These are phyloP conservation scores for Ceriops decandra DNA, from an alignment of 345 rosid species.

Conservation along the genomic window DNA sequence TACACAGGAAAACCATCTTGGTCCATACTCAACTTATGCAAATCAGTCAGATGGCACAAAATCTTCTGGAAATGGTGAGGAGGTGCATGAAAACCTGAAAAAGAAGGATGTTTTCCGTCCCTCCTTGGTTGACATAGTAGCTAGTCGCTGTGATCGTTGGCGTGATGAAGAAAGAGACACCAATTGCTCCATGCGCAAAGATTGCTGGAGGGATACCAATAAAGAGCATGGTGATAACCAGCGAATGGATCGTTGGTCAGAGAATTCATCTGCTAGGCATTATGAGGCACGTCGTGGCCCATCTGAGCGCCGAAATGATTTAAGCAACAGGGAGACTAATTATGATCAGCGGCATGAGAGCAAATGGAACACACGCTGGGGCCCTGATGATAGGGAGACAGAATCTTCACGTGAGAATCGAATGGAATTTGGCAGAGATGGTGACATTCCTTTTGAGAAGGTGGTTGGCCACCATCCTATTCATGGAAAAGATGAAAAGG, in stretches of 20 bases:
- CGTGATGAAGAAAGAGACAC: conserved; percentile 96
- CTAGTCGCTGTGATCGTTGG: conserved; percentile 82
- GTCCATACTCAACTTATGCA: conserved; percentile 36
- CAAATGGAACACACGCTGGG: conserved; percentile 99
- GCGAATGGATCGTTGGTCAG: conserved; percentile 70
- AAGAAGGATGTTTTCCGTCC: conserved; percentile 84
- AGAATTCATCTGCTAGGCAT: conserved; percentile 53
- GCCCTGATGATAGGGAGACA: conserved; percentile 69
- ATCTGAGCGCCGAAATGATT: conserved; percentile 75
- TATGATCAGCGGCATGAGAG: conserved; percentile 86
- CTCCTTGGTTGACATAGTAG: conserved; percentile 71
- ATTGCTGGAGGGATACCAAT: conserved; percentile 80
- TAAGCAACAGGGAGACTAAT: conserved; percentile 61
- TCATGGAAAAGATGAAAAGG: conserved; percentile 64
- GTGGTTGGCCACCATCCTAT: conserved; percentile 45
- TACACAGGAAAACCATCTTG: conserved; percentile 53
- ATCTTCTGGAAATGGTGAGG: conserved; percentile 55
- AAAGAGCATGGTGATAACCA: conserved; percentile 69
- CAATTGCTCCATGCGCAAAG: conserved; percentile 56
- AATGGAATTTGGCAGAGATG: conserved; percentile 61
- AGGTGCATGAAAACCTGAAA: conserved; percentile 53
- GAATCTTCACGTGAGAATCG: conserved; percentile 56
- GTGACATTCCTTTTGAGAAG: conserved; percentile 56
- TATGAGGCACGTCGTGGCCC: conserved; percentile 73
- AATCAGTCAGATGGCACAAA: conserved; percentile 41